Evolutionary conservation across 768 basidiomycete species (phyloP).

Genomic region (Boletus sp.): DNA sequence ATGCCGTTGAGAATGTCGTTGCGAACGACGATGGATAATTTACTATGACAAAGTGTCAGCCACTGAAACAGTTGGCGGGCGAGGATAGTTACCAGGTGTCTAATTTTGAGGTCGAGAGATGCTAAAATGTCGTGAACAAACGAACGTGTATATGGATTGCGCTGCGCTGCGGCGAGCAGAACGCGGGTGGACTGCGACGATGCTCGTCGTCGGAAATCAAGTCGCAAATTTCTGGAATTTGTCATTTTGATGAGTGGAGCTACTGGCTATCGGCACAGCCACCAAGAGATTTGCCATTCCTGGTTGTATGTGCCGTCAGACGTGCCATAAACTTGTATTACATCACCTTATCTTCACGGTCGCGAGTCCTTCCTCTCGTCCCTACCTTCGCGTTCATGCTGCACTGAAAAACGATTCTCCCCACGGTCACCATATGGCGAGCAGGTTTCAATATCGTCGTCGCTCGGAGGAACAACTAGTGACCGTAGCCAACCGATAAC

Average conservation of each 20-base stretch:
- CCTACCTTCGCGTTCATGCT: neutral
- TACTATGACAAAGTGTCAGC: slow-evolving; percentile 19
- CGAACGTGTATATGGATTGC: slow-evolving; percentile 3
- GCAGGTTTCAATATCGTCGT: neutral
- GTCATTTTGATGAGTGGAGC: slow-evolving; percentile 22
- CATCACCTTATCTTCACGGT: slow-evolving; percentile 3
- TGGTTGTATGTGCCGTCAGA: neutral
- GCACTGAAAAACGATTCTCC: neutral
- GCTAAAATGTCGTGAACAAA: slow-evolving; percentile 18
- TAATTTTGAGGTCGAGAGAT: neutral
- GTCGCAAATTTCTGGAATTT: slow-evolving; percentile 22
- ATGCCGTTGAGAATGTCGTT: slow-evolving; percentile 8
- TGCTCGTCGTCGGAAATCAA: slow-evolving; percentile 17
- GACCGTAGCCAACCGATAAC: neutral
- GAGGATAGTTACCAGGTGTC: slow-evolving; percentile 4
- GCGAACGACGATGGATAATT: slow-evolving; percentile 11
- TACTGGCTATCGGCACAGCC: slow-evolving; percentile 18
- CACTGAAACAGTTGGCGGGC: neutral
- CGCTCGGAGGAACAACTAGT: neutral
- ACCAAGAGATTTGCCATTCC: slow-evolving; percentile 21
- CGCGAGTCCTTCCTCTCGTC: too few species aligned
- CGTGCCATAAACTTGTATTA: neutral
- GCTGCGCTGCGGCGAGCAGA: neutral
- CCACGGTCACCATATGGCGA: neutral
- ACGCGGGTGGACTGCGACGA: slow-evolving; percentile 3